Conservation (phyloP, 805 yeast genomes). For the Wickerhamomyces bovis region DNA sequence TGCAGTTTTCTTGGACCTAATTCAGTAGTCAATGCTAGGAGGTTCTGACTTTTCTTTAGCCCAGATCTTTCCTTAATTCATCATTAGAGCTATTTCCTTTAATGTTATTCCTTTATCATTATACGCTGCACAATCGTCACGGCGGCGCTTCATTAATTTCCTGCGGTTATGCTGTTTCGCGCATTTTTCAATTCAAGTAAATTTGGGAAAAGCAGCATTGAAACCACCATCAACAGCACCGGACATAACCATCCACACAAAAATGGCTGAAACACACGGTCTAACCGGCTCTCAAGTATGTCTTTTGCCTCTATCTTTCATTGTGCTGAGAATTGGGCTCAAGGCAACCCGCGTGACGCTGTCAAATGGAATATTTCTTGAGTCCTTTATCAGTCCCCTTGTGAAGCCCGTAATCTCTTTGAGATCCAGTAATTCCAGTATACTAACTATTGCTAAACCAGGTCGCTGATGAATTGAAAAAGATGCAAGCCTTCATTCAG, state of each 20-base stretch:
- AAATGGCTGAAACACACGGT: slow-evolving; percentile 33
- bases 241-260: not conserved
- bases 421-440: not conserved
- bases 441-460: slow-evolving; percentile 23
- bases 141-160: not conserved
- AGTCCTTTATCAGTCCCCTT: not conserved
- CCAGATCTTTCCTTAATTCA: too few relatives aligned
- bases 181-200: not conserved
- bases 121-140: not conserved
- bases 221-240: not conserved
- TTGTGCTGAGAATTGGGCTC: not conserved
- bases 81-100: too few relatives aligned
- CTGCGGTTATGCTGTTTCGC: not conserved
- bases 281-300: slow-evolving; percentile 46
- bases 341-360: not conserved
- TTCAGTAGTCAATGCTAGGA: too few relatives aligned
- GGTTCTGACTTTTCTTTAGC: too few relatives aligned
- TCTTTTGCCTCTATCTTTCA: slow-evolving; percentile 4
- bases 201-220: not conserved
- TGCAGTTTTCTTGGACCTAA: too few relatives aligned
- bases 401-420: not conserved
- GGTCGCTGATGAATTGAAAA: slow-evolving; percentile 93
- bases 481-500: slow-evolving; percentile 97
- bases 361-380: not conserved
- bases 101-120: not conserved